Base-by-base conservation (phyloP, 1,139 yeast species). In the Candida sp. region DNA sequence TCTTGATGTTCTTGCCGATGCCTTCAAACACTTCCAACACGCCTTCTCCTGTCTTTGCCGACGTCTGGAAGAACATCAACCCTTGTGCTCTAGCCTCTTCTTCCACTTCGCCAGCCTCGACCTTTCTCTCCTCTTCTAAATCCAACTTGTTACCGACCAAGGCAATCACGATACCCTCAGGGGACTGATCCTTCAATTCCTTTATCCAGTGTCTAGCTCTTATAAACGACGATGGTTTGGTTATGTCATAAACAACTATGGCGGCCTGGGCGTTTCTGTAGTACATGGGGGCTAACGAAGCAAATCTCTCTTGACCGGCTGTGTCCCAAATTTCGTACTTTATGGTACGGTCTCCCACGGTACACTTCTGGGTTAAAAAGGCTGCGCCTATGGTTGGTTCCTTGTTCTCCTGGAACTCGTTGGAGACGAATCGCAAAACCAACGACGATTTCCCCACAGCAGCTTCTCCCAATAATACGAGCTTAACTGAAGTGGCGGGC, bases 191-290 rank as follows among this genome's bases (percentile, higher is more conserved):
- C 63, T 91, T 97, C 60, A 94, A 80, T 68, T 94, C 98, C 65
- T 91, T 91, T 53, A 94, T 98, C 99, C 99, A 94, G 70, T 93
- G 98, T 63, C 98, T 87, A n/a, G 98, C 99, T 70, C 94, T 93
- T 63, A 94, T 90, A 63, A 94, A 93, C 23, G 96, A 88, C n/a
- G 97, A 96, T 2, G 98, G 98, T 67, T 94, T 94, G 44, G 98
- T 93, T 58, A 94, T 85, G 66, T 94, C 99, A 67, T 94, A 94
- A 7, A 94, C 98, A 8, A 94, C 98, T 58, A 94, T 76, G 0
- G 99, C 99, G 35, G 97, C 96, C 69, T 94, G 98, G n/a, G 99
- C 98, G 65, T 94, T 94, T 66, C 99, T 84, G 75, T 94, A 94
- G 72, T 94, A 94, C 96, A 94, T 90, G 27, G 98, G 99, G 1